Conservation (phyloP, 2,329 filamentous ascomycete genomes). For the Periconia sp. region DNA sequence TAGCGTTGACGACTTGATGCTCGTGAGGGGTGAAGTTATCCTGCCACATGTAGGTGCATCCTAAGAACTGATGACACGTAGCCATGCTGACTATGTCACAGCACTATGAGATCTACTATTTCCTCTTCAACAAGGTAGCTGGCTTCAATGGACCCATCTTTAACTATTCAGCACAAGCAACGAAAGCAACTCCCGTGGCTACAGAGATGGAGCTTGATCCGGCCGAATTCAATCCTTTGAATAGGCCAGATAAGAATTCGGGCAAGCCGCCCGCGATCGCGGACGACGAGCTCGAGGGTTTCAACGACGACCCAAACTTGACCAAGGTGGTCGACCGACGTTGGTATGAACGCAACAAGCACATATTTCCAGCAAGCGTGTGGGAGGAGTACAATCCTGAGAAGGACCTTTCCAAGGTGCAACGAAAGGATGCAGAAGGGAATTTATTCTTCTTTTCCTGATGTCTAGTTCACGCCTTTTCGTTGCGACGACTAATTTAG, state of each 20-base stretch:
- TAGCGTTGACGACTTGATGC: constrained; percentile 92
- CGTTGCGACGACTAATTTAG: not conserved
- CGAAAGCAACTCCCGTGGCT: constrained; percentile 45
- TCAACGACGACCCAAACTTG: constrained; percentile 74
- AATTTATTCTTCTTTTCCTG: constrained; percentile 81
- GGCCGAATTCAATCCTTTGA: constrained; percentile 49
- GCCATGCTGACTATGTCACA: constrained; percentile 49
- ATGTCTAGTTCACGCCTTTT: not conserved
- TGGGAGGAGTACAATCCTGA: constrained; percentile 96
- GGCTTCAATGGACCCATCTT: constrained; percentile 81
- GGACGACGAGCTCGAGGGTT: constrained; percentile 71
- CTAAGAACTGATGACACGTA: not conserved
- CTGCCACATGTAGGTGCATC: constrained; percentile 77
- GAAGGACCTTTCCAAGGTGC: constrained; percentile 78
- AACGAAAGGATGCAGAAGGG: constrained; percentile 82
- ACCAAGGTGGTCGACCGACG: constrained; percentile 95
- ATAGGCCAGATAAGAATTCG: constrained; percentile 43
- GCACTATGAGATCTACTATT: constrained; percentile 98
- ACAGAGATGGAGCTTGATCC: constrained; percentile 24
- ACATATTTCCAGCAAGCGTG: constrained; percentile 94
- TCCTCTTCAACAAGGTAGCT: constrained; percentile 84
- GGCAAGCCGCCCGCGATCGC: constrained; percentile 43
- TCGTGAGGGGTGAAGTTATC: constrained; percentile 88
- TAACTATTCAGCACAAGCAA: constrained; percentile 67
- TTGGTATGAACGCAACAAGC: constrained; percentile 98